Evolutionary conservation across 2,329 filamentous ascomycete species (phyloP), one percentile per base, ranked within the genome.

Genomic region (Ophiostoma ulmi): DNA sequence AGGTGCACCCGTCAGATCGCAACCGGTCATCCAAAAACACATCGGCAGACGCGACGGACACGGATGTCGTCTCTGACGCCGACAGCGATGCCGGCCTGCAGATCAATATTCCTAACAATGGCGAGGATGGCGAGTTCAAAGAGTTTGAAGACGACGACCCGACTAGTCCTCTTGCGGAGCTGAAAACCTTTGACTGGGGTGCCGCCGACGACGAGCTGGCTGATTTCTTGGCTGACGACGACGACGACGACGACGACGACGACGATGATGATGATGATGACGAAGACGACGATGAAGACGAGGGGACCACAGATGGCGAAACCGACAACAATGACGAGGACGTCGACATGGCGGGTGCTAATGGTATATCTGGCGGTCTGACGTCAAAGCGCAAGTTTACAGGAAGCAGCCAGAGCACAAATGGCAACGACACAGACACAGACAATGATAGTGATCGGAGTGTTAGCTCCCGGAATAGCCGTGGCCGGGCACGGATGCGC

Each of bases 1-100:
- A 90, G n/a, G 85, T 93, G 2, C 89, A 93, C 69, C 88, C 90
- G 0, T 86, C 89, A 22, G 90, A 93, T 75, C 83, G 87, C 17
- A 80, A 76, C 72, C 73, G 72, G 73, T 41, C 74, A 72, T 22
- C 68, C 76, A 77, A 17, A 58, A 20, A 69, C 31, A 36, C 63
- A 17, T 36, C 80, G 36, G 22, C 2, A n/a, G 67, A 76, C 67
- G 77, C 67, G 20, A 78, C 76, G 0, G 77, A 75, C 35, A 74
- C 71, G 17, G 76, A 76, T 44, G 73, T 70, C n/a, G 63, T 72
- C 10, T 77, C 76, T 5, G 78, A 78, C 38, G 79, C 68, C 64
- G 75, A 77, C 74, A 10, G 74, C 74, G 67, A 80, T 75, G 26
- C 77, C 69, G 76, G 48, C 2, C 36, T 39, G 74, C 26, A 58